Base-by-base conservation (phyloP, 108 stramenopile species). In the Conticribra guillardii region DNA sequence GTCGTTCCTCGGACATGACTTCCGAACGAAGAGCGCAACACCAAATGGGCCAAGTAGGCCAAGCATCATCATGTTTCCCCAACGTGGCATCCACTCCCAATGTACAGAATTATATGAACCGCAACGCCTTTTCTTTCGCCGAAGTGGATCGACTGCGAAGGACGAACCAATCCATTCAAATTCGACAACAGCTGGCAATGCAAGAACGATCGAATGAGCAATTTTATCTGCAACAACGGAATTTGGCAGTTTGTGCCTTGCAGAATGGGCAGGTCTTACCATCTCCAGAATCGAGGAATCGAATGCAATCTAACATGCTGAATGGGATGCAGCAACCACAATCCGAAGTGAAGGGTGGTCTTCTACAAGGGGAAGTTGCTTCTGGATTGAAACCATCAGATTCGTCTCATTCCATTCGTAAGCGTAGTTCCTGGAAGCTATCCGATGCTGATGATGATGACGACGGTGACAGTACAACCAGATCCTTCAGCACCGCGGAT, bases 131-230 rank as follows among this genome's bases (percentile, higher is more conserved):
- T 9, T 70, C 76, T 18, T 48, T 52, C 15, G 62, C 76, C 3
- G 63, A 78, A 41, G 34, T 78, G 23, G 68, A 70, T 22, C 53
- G 69, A 18, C 22, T 70, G 3, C 47, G 76, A 18, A 55, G 37
- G 41, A 69, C 60, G 3, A 78, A 59, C 22, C 56, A 66, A 49
- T 67, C 52, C n/a, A 37, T 76, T 26, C 75, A 68, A 64, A 3
- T 56, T 2, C 54, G 27, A 4, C 75, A 57, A 54, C 62, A 63
- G 47, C 33, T 51, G 34, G 63, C 55, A 5, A 52, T 72, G 27
- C 61, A 72, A 53, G 71, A 62, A 14, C 44, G 63, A 61, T 30
- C 37, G n/a, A 62, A 57, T 27, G 61, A 69, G 33, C 50, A 69
- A 24, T 50, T 30, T 37, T 33, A 62, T 21, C 31, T 54, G 5